Base-by-base conservation (phyloP, 2,329 filamentous ascomycete species). In the Neopestalotiopsis sp. region DNA sequence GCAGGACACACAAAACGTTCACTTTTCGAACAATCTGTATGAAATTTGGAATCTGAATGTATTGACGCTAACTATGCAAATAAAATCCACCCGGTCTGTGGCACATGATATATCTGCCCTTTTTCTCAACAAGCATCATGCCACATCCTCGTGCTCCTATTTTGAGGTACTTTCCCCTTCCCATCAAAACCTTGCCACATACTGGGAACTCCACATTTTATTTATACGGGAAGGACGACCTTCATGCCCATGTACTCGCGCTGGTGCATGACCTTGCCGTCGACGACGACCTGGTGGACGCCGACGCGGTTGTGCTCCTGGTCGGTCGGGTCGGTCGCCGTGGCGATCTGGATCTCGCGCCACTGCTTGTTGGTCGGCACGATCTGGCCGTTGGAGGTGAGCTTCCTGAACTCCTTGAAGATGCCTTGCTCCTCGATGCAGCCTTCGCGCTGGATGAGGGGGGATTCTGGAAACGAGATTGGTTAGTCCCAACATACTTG, bases 271-370 rank as follows among this genome's bases (percentile, higher is more conserved):
- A 63, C 14, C 20, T 42, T 38, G 61, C 61, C 61, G 34, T 63
- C 38, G 34, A 63, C 32, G 14, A 63, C 32, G 10, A 63, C 61
- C 61, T 63, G 61, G 34, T 63, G 32, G 14, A 42, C 61, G 32
- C 61, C 61, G n/a, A 63, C 61, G 28, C 61, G 61, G 34, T 63
- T 63, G 61, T 42, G 61, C n/a, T 40, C 61, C 30, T 28, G 24
- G 32, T 63, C 61, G 10, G 61, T 63, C 32, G 61, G 61, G 61
- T 63, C 61, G 38, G 61, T 63, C 4, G 61, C 61, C 12, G 61
- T 63, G 61, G 61, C 10, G 28, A 63, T 63, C 30, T 63, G 61
- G 61, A 63, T 63, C 61, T 63, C 61, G 61, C 61, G 61, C 61
- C 61, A 63, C 34, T 63, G 61, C 20, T 42, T 17, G 61, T 63